Conservation (phyloP, 331 rosid genomes). For the Malus hybrid region DNA sequence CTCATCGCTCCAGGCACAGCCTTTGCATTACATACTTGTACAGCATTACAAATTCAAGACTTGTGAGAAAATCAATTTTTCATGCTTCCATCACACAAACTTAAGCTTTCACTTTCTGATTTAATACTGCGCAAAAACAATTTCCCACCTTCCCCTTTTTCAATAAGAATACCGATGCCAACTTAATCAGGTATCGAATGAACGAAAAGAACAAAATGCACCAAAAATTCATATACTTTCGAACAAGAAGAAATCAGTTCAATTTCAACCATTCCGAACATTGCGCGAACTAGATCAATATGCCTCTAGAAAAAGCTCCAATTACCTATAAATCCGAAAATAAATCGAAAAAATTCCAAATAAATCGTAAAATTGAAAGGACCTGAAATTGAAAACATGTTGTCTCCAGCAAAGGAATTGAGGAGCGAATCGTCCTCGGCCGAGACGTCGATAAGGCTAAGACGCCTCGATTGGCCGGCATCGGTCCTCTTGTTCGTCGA, state of each 20-base stretch:
- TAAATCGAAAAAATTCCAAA: neutral
- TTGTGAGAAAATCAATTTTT: neutral
- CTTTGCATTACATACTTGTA: neutral
- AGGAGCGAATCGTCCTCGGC: conserved; percentile 92
- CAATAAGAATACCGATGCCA: neutral
- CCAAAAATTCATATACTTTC: neutral
- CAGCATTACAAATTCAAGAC: no score
- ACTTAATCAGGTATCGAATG: neutral
- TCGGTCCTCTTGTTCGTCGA: neutral
- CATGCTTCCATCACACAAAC: neutral
- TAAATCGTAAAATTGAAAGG: neutral
- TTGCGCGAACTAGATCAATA: neutral
- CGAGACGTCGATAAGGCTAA: conserved; percentile 78
- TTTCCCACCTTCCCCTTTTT: neutral
- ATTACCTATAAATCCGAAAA: neutral
- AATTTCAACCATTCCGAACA: neutral
- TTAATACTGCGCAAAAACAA: neutral
- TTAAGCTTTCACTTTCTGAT: neutral
- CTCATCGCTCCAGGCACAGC: neutral
- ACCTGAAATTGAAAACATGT: conserved; percentile 43
- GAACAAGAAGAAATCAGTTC: neutral
- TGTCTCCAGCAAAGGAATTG: conserved; percentile 23
- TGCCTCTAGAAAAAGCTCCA: neutral
- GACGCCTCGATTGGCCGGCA: conserved; percentile 47
- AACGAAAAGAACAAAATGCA: no score